A percentile compares a stretch with the other conserved stretches of the same genome.
Evolutionary conservation across 345 rosid species (phyloP).

Genomic region (Populus pruinosa): DNA sequence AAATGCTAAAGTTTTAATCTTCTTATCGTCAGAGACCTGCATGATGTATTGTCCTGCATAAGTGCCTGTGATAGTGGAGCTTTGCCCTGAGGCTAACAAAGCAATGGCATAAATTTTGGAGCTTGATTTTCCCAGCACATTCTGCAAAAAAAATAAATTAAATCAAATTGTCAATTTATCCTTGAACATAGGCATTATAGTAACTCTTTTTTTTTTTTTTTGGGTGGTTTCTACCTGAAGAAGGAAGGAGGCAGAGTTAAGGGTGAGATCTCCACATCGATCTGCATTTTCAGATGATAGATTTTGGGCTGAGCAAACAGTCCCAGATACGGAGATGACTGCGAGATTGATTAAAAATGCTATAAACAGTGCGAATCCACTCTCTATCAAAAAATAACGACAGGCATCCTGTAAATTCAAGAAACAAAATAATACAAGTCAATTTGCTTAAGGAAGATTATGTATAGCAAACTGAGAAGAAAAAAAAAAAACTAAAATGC

Average conservation of each 20-base stretch:
- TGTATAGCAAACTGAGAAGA: neutral
- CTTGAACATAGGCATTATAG: neutral
- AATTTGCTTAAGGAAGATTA: neutral
- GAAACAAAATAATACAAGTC: neutral
- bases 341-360: slow-evolving; percentile 65
- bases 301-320: slow-evolving; percentile 39
- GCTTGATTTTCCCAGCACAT: slow-evolving; percentile 62
- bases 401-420: slow-evolving; percentile 47
- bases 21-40: slow-evolving; percentile 33
- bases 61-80: slow-evolving; percentile 66
- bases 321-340: slow-evolving; percentile 51
- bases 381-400: slow-evolving; percentile 55
- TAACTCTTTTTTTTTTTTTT: neutral
- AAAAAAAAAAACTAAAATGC: neutral
- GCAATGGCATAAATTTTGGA: slow-evolving; percentile 53
- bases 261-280: slow-evolving; percentile 51
- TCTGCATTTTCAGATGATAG: slow-evolving; percentile 22
- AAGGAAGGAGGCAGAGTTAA: slow-evolving; percentile 70
- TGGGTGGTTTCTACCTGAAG: slow-evolving; percentile 37
- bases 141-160: slow-evolving; percentile 31
- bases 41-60: slow-evolving; percentile 68
- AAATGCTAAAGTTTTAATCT: too few species aligned
- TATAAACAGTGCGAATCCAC: slow-evolving; percentile 55
- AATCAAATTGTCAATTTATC: neutral
- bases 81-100: slow-evolving; percentile 67